Conservation (phyloP, 441 rosid genomes). For the Geranium incanum region DNA sequence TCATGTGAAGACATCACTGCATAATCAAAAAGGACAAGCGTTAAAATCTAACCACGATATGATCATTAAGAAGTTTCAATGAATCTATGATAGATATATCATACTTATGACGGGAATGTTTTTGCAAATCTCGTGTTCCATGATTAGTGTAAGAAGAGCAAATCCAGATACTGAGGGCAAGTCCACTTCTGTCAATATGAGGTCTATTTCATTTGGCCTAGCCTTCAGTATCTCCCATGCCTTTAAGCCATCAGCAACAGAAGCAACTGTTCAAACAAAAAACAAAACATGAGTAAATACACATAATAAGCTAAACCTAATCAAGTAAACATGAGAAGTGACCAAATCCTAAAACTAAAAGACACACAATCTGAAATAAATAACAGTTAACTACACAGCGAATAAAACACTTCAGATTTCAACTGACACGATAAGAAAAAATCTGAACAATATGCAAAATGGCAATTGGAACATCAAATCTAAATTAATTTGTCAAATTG, state of each 20-base stretch:
- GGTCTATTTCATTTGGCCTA: slow-evolving; percentile 50
- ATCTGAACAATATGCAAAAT: too few relatives aligned
- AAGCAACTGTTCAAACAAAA: slow-evolving; percentile 44
- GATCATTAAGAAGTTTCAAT: not conserved
- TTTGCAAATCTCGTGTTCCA: slow-evolving; percentile 83
- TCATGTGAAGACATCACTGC: slow-evolving; percentile 95
- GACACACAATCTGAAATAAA: not conserved
- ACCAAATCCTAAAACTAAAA: not conserved
- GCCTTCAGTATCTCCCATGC: slow-evolving; percentile 87
- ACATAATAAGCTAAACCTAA: not conserved
- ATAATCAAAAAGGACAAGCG: slow-evolving; percentile 11
- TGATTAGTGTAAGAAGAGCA: slow-evolving; percentile 67
- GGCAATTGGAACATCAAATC: not conserved
- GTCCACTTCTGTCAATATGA: slow-evolving; percentile 80
- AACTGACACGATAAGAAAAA: too few relatives aligned
- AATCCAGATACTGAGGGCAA: slow-evolving; percentile 83
- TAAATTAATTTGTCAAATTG: not conserved
- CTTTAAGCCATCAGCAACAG: slow-evolving; percentile 76
- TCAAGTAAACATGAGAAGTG: not conserved
- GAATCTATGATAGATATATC: slow-evolving; percentile 8
- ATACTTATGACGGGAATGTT: slow-evolving; percentile 89
- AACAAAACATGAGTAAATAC: not conserved
- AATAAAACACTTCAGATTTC: too few relatives aligned
- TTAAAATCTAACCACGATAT: not conserved
- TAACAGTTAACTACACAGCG: not conserved